These are phyloP conservation scores for Lactarius akahatsu DNA, from an alignment of 768 basidiomycete species.

Conservation along the genomic window DNA sequence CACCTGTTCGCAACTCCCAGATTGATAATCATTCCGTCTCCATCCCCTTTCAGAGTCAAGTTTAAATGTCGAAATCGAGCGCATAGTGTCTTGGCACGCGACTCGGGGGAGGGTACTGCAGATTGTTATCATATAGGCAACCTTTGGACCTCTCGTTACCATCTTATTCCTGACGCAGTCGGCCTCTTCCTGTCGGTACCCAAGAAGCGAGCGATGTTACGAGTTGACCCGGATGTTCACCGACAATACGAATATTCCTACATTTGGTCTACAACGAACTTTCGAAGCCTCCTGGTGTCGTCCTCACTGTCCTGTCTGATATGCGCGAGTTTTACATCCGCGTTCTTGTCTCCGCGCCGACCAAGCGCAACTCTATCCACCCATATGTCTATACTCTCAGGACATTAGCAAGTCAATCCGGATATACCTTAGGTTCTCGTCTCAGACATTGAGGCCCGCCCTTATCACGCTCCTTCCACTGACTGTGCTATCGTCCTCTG, in stretches of 20 bases:
- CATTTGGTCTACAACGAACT: background rate
- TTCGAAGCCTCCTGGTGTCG: background rate
- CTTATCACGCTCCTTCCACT: no score
- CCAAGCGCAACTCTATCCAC: slow-evolving; percentile 66
- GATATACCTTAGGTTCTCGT: slow-evolving; percentile 49
- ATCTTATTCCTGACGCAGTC: background rate
- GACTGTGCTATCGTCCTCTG: background rate
- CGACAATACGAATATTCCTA: background rate
- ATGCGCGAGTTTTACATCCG: slow-evolving; percentile 61
- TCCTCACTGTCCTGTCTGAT: background rate
- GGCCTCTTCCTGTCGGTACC: background rate
- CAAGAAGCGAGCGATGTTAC: background rate
- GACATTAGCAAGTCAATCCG: slow-evolving; percentile 59
- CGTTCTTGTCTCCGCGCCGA: slow-evolving; percentile 64
- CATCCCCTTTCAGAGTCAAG: background rate
- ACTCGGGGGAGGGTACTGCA: no score
- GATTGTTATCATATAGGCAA: no score
- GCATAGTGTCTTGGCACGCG: background rate
- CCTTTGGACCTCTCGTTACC: no score
- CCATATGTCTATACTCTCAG: slow-evolving; percentile 74
- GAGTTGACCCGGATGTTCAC: no score
- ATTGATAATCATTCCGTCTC: background rate
- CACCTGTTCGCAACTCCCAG: background rate
- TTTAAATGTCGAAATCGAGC: background rate
- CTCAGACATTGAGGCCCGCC: no score